Base-by-base conservation (phyloP, 2,329 filamentous ascomycete species). In the Penicillium sp. region DNA sequence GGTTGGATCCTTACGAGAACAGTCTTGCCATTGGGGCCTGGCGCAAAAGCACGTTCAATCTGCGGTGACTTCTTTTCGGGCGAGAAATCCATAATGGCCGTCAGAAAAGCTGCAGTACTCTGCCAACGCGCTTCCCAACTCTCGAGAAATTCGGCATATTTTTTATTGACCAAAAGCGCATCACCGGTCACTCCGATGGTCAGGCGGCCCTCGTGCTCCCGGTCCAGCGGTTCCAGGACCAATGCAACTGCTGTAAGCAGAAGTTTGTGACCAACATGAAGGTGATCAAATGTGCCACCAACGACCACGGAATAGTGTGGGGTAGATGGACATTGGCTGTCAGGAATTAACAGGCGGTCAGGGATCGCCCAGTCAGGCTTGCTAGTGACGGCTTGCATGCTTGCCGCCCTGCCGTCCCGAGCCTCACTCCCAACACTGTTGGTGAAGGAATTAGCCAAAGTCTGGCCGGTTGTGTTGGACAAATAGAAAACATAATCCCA, bases 241-340 rank as follows among this genome's bases (percentile, higher is more conserved):
- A 97, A 83, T 0, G 87, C 84, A 0, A 89, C 90, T 58, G 92
- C 92, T n/a, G 92, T 91, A 19, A 99, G 83, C 19, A 99, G 83
- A n/a, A 97, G 81, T 75, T 97, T 99, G 78, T 99, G 94, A 6
- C 94, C 94, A 4, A 90, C 87, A 70, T 99, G 94, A 22, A 99
- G 82, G 74, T 97, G 91, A 72, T 99, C 94, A 75, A 97, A 99
- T 0, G 94, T 99, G 10, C 94, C 94, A 30, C 93, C 94, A 12
- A 97, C 84, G 50, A 88, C 90, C 47, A 95, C 88, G 14, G 84
- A 82, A 56, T 79, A 75, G 70, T 89, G 83, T 40, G 64, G 60
- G 16, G 47, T 51, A 19, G 58, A 42, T 50, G 60, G 52, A 26
- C 35, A 26, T 50, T 55, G 44, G 33, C 64, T 54, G 14, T 66